Evolutionary conservation across 495 filamentous ascomycete species (phyloP).

Genomic region (Aspergillus nidulans): DNA sequence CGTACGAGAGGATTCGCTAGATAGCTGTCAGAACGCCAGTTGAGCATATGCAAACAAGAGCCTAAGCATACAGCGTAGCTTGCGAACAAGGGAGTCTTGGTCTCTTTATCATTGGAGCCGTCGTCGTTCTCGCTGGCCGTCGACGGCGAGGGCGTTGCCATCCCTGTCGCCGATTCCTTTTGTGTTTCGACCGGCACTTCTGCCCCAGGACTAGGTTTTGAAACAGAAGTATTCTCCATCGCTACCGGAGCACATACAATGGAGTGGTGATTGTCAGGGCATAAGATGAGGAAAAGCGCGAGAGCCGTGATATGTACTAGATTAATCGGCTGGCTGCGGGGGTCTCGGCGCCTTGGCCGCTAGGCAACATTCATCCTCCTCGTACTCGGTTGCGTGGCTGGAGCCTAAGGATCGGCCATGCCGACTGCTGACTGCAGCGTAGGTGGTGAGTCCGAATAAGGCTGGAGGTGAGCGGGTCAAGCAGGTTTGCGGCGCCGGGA

Average conservation of each 20-base stretch:
- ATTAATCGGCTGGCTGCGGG: not conserved
- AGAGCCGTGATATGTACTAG: not conserved
- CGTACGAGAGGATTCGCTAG: conserved; percentile 11
- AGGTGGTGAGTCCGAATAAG: not conserved
- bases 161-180: not conserved
- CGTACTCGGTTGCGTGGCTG: not conserved
- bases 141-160: not conserved
- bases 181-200: not conserved
- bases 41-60: not conserved
- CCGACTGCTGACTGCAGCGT: not conserved
- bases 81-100: not conserved
- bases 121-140: not conserved
- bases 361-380: not conserved
- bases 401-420: too few relatives aligned
- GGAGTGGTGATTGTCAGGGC: not conserved
- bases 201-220: not conserved
- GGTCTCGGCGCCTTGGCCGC: not conserved
- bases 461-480: too few relatives aligned
- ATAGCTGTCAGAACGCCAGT: not conserved
- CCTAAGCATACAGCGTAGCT: not conserved
- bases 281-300: not conserved
- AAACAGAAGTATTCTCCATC: not conserved
- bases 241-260: not conserved
- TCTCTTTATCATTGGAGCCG: not conserved
- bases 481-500: too few relatives aligned